phyloP scores from a whole-genome alignment of 2,329 filamentous ascomycete genomes.

The Coniella vitis region DNA sequence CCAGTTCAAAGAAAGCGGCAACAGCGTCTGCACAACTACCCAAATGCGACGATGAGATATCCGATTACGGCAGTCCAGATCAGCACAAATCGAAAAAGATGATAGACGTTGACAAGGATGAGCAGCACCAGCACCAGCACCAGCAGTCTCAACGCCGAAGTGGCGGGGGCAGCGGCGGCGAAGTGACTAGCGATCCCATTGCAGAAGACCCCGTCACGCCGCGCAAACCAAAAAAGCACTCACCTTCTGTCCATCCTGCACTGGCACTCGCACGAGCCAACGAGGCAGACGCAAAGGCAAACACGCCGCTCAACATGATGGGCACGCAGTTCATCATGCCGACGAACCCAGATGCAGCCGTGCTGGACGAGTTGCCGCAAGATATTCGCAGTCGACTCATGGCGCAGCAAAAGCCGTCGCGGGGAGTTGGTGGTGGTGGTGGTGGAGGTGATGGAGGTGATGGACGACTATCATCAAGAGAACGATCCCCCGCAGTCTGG shows the following conservation, averaged over 20 bases:
- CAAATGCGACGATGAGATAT: conserved; percentile 40
- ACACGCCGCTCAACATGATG: conserved; percentile 65
- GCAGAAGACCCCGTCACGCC: conserved; percentile 48
- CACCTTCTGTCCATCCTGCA: conserved; percentile 40
- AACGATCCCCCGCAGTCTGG: conserved; percentile 22
- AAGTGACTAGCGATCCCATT: conserved; percentile 41
- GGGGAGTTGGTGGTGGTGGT: conserved; percentile 17
- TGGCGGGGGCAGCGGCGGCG: too few relatives aligned
- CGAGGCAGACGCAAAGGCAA: conserved; percentile 48
- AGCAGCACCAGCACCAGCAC: too few relatives aligned
- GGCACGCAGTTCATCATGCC: conserved; percentile 93
- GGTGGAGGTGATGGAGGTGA: too few relatives aligned
- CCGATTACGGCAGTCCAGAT: conserved; percentile 36
- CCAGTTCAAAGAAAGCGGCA: conserved; percentile 29
- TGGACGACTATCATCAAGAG: conserved; percentile 21
- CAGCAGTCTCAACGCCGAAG: too few relatives aligned
- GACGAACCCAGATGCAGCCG: conserved; percentile 70
- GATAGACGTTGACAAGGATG: conserved; percentile 16
- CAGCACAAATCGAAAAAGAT: conserved; percentile 25
- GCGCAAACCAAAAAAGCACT: conserved; percentile 37
- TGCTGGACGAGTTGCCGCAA: conserved; percentile 73
- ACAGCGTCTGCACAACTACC: conserved; percentile 1
- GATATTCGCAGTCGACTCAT: conserved; percentile 76
- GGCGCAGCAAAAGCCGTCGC: conserved; percentile 42
- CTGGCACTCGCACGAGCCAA: conserved; percentile 44